Conservation (phyloP, 176 grass and related monocot genomes). For the Pharus latifolius region DNA sequence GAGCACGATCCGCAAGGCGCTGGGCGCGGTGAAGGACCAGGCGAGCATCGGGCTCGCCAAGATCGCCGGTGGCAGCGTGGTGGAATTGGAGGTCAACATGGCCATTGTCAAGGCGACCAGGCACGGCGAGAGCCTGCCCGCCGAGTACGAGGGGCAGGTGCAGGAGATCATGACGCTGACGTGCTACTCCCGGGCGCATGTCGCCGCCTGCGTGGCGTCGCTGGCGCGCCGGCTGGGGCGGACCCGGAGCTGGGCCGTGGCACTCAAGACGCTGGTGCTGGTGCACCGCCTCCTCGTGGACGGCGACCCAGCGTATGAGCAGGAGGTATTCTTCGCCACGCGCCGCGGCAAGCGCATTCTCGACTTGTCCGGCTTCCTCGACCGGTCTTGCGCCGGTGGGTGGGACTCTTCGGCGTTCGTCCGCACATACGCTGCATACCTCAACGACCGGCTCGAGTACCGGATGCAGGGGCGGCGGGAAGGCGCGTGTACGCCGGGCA, state of each 20-base stretch:
- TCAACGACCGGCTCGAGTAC: slow-evolving; percentile 58
- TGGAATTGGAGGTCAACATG: slow-evolving; percentile 41
- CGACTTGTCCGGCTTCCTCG: slow-evolving; percentile 51
- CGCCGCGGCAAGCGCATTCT: slow-evolving; percentile 43
- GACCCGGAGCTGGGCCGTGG: slow-evolving; percentile 47
- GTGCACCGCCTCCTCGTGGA: slow-evolving; percentile 60
- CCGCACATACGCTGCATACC: slow-evolving; percentile 50
- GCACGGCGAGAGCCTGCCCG: slow-evolving; percentile 44
- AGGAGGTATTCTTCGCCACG: slow-evolving; percentile 61
- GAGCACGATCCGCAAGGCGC: slow-evolving; percentile 46
- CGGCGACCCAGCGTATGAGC: slow-evolving; percentile 57
- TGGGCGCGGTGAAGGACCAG: slow-evolving; percentile 64
- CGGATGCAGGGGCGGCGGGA: slow-evolving; percentile 28
- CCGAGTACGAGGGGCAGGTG: slow-evolving; percentile 39
- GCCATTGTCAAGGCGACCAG: slow-evolving; percentile 58
- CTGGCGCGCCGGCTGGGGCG: slow-evolving; percentile 49
- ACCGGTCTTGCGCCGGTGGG: slow-evolving; percentile 22
- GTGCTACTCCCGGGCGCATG: slow-evolving; percentile 44
- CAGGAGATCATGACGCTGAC: slow-evolving; percentile 64
- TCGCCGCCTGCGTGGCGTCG: slow-evolving; percentile 41
- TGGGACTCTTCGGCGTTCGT: slow-evolving; percentile 64
- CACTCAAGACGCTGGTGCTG: slow-evolving; percentile 61
- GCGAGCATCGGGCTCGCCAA: slow-evolving; percentile 47
- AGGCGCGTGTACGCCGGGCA: not conserved
- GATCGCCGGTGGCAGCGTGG: slow-evolving; percentile 22